Conservation (phyloP, 1,284 basidiomycete genomes). For the Heliocybe sulcata region DNA sequence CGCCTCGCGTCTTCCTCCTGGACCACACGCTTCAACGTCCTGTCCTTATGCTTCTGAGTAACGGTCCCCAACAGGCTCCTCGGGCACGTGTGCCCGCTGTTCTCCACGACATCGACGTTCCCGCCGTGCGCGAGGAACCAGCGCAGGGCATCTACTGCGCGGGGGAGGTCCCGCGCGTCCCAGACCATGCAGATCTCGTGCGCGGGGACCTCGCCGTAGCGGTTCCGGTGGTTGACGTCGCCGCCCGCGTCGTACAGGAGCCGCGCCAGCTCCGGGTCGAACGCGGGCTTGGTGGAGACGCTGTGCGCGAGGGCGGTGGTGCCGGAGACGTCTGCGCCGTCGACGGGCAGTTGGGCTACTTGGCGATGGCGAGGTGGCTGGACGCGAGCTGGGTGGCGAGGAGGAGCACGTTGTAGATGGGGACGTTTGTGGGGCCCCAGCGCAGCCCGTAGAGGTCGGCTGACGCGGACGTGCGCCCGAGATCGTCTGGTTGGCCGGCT, state of each 20-base stretch:
- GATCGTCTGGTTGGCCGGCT: conserved; percentile 5
- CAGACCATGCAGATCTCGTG: conserved; percentile 31
- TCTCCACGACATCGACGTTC: conserved; percentile 33
- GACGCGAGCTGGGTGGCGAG: conserved; percentile 21
- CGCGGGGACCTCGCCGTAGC: conserved; percentile 30
- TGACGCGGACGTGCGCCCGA: conserved; percentile 14
- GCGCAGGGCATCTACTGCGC: conserved; percentile 20
- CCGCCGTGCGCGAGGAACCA: conserved; percentile 37
- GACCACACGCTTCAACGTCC: conserved; percentile 16
- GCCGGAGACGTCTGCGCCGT: conserved; percentile 31
- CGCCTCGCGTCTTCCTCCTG: conserved; percentile 25
- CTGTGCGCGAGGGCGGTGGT: conserved; percentile 31
- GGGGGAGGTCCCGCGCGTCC: conserved; percentile 17
- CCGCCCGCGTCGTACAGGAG: conserved; percentile 32
- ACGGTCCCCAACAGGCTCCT: conserved; percentile 4
- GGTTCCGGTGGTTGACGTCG: conserved; percentile 30
- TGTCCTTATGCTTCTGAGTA: conserved; percentile 6
- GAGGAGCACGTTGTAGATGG: conserved; percentile 30
- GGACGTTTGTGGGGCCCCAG: conserved; percentile 31
- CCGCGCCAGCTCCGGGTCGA: conserved; percentile 34
- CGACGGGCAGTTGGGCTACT: conserved; percentile 30
- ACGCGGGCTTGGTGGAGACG: conserved; percentile 31
- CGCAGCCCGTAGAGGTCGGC: conserved; percentile 23
- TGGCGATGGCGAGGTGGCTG: conserved; percentile 22
- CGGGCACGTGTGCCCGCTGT: conserved; percentile 24